Evolutionary conservation across 228 moss, liverwort and hornwort genomes (phyloP), one percentile per base, ranked within the genome.

Genomic region (Sphagnum fallax): DNA sequence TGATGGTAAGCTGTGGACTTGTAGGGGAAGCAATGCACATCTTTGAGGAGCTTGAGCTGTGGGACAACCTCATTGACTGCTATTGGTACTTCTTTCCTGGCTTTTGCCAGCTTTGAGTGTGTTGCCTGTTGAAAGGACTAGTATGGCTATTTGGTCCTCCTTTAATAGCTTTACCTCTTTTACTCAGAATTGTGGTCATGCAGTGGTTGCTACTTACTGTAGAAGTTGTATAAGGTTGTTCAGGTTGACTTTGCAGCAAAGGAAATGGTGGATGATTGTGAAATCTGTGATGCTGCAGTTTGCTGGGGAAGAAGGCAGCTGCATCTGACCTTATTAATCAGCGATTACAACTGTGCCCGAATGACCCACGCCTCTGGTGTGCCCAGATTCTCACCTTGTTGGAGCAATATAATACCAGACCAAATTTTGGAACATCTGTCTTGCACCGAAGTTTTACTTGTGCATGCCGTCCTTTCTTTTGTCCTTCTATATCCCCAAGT

Each of bases 61-160:
- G 98, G 98, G 90, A 94, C 79, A 94, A 84, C 74, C 92, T 98
- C 61, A 98, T 98, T 65, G 98, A 98, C 72, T 98, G 94, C 86
- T 98, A 90, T 75, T 87, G 93, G 95, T 96, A 74, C 47, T 82
- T 59, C 48, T 11, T 61, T 51, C 15, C 60, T 15, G 4, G 7
- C 59, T 60, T 53, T 50, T 55, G 55, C 55, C 8, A 55, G 32
- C 32, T 32, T 32, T 32, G 32, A 32, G 32, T 32, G 32, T 32
- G 2, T 32, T 32, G 32, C 32, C 32, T 32, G 32, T 32, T 32
- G 32, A 32, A 32, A 32, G 32, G 32, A 32, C 32, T 32, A 32
- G 32, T 32, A 32, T 32, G 32, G 32, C 32, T 32, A 32, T 32
- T 32, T 32, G 32, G 32, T 32, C 32, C 32, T 32, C 32, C 32